These are phyloP conservation scores for Amanita fuliginea DNA, from an alignment of 768 basidiomycete species.

Conservation along the genomic window DNA sequence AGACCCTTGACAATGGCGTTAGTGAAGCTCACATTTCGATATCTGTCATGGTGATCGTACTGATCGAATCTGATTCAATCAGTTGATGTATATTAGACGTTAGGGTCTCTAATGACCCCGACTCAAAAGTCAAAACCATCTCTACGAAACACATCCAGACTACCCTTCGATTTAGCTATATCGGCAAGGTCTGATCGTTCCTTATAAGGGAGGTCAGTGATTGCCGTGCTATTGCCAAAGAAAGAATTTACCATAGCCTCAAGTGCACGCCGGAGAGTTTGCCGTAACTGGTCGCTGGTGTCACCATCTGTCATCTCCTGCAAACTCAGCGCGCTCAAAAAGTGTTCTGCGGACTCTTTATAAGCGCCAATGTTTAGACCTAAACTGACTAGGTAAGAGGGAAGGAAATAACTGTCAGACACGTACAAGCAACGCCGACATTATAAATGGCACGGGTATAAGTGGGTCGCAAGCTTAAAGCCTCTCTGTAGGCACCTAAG, in stretches of 20 bases:
- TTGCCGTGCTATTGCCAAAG: neutral
- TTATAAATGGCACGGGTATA: slow-evolving; percentile 98
- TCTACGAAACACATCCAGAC: slow-evolving; percentile 62
- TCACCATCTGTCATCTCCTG: slow-evolving; percentile 62
- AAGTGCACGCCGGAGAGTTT: slow-evolving; percentile 76
- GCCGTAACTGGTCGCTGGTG: slow-evolving; percentile 83
- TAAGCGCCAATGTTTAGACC: slow-evolving; percentile 93
- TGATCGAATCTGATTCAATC: too few relatives aligned
- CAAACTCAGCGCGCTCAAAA: slow-evolving; percentile 72
- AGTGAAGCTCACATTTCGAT: slow-evolving; percentile 11
- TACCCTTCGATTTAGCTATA: slow-evolving; percentile 49
- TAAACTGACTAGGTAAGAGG: slow-evolving; percentile 18
- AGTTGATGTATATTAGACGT: too few relatives aligned
- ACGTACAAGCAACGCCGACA: slow-evolving; percentile 93
- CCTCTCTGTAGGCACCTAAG: slow-evolving; percentile 80
- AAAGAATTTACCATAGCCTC: slow-evolving; percentile 55
- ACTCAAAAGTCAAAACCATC: slow-evolving; percentile 84
- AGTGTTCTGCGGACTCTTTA: slow-evolving; percentile 94
- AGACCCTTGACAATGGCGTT: neutral
- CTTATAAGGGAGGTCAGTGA: slow-evolving; percentile 26
- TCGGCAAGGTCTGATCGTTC: slow-evolving; percentile 77
- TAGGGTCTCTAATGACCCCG: too few relatives aligned
- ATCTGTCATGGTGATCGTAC: neutral
- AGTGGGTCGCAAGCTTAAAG: slow-evolving; percentile 81
- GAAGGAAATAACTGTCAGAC: slow-evolving; percentile 1